Evolutionary conservation across 768 basidiomycete genomes (phyloP).

Genomic region (Russula olivacea): DNA sequence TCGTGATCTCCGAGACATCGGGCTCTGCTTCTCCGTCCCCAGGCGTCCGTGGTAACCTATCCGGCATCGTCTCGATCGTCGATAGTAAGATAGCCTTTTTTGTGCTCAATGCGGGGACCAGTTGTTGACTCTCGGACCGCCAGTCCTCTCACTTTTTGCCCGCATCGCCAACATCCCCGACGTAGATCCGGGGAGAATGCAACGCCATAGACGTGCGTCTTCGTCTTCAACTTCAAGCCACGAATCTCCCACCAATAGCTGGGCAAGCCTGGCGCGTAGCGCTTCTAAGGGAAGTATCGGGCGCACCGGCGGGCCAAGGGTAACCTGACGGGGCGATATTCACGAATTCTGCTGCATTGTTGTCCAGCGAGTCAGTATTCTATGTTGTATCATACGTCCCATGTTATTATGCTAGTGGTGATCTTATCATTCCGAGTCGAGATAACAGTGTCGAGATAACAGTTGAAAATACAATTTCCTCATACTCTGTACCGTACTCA

Average conservation of each 20-base stretch:
- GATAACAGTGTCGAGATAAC: background rate
- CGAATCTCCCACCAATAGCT: constrained; percentile 20
- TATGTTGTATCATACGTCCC: constrained; percentile 3
- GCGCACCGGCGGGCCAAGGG: background rate
- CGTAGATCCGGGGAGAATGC: constrained; percentile 73
- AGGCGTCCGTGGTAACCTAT: constrained; percentile 46
- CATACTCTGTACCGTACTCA: background rate
- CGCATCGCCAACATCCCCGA: constrained; percentile 64
- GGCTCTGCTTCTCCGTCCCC: constrained; percentile 46
- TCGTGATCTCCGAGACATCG: constrained; percentile 60
- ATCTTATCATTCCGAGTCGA: background rate
- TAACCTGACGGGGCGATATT: background rate
- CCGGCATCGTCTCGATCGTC: constrained; percentile 76
- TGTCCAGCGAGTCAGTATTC: background rate
- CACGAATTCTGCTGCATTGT: background rate
- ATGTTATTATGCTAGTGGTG: background rate
- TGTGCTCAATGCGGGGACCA: background rate
- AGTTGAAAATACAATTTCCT: too few relatives aligned
- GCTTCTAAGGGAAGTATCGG: constrained; percentile 19
- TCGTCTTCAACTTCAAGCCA: constrained; percentile 61
- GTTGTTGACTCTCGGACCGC: background rate
- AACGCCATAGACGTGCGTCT: constrained; percentile 72
- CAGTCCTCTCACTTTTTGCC: constrained; percentile 77
- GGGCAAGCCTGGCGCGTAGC: constrained; percentile 15
- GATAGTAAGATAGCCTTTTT: constrained; percentile 50